Percentiles rank a stretch among this genome's conserved stretches.
phyloP scores from a whole-genome alignment of 306 rosid species.

The Casuarina glauca region DNA sequence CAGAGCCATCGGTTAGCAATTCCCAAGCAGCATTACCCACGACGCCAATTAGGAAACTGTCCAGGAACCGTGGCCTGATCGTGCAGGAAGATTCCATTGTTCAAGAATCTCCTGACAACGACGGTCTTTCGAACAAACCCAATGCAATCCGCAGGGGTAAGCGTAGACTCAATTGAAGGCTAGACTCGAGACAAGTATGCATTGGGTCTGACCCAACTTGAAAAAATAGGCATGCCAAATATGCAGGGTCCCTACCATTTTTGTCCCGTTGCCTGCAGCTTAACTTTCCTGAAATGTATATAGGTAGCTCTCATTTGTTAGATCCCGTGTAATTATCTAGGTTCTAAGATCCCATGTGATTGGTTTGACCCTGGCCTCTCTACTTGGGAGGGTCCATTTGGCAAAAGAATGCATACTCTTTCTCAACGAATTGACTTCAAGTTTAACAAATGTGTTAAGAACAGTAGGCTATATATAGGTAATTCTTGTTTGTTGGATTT shows the following conservation, averaged over 20 bases:
- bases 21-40: constrained; percentile 35
- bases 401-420: no score
- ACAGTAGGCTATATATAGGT: no score
- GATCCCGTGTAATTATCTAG: not conserved
- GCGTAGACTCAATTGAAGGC: constrained; percentile 41
- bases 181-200: constrained; percentile 5
- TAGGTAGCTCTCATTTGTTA: not conserved
- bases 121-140: constrained; percentile 26
- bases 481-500: no score
- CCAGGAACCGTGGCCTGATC: constrained; percentile 61
- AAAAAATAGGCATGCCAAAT: not conserved
- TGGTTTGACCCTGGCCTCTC: not conserved
- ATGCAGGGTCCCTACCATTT: constrained; percentile 12
- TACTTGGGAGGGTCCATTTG: no score
- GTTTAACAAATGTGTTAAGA: no score
- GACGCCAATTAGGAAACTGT: constrained; percentile 65
- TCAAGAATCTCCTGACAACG: constrained; percentile 54
- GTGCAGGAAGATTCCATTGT: constrained; percentile 50
- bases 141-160: constrained; percentile 49
- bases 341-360: not conserved
- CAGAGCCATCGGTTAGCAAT: constrained; percentile 18
- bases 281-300: constrained; percentile 14
- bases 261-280: constrained; percentile 8
- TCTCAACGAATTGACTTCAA: no score
- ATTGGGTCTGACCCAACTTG: not conserved